These are phyloP conservation scores for Ogataea neopini DNA, from an alignment of 805 yeast species.

Conservation along the genomic window DNA sequence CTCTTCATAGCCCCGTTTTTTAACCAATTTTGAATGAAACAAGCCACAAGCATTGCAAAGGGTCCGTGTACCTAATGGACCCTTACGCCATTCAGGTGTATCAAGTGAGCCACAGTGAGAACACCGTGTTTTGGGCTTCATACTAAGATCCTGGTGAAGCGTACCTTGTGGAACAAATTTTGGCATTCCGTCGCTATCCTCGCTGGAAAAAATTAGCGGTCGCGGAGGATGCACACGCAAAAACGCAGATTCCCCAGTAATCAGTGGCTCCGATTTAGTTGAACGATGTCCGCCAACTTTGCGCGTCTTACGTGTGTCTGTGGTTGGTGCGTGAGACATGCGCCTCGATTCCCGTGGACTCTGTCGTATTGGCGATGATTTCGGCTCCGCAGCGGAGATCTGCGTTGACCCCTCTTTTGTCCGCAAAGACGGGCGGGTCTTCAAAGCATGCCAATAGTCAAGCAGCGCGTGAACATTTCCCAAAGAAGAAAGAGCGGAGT, in stretches of 20 bases:
- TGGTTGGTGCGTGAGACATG: slow-evolving; percentile 1
- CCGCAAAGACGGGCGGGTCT: background rate
- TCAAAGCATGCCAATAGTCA: slow-evolving; percentile 8
- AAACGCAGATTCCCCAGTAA: slow-evolving; percentile 30
- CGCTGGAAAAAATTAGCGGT: slow-evolving; percentile 23
- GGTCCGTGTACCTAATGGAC: slow-evolving; percentile 80
- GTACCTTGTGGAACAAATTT: slow-evolving; percentile 34
- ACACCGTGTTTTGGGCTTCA: slow-evolving; percentile 41
- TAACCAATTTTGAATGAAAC: slow-evolving; percentile 62
- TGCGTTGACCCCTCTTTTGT: background rate
- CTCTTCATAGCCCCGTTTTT: slow-evolving; percentile 43
- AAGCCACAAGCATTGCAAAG: slow-evolving; percentile 93
- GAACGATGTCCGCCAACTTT: slow-evolving; percentile 15
- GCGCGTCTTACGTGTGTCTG: background rate
- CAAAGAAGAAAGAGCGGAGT: slow-evolving; percentile 1
- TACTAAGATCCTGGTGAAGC: slow-evolving; percentile 38
- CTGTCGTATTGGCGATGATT: background rate
- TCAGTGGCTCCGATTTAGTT: slow-evolving; percentile 22
- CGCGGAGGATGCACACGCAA: slow-evolving; percentile 35
- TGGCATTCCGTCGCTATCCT: slow-evolving; percentile 12
- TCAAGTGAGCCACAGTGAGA: slow-evolving; percentile 70
- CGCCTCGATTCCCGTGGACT: background rate
- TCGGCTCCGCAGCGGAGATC: background rate
- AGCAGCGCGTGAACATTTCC: slow-evolving; percentile 4
- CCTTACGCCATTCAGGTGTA: slow-evolving; percentile 94